Conservation (phyloP, 192 early-diverging fungal genomes). For the Lunasporangiospora selenospora region DNA sequence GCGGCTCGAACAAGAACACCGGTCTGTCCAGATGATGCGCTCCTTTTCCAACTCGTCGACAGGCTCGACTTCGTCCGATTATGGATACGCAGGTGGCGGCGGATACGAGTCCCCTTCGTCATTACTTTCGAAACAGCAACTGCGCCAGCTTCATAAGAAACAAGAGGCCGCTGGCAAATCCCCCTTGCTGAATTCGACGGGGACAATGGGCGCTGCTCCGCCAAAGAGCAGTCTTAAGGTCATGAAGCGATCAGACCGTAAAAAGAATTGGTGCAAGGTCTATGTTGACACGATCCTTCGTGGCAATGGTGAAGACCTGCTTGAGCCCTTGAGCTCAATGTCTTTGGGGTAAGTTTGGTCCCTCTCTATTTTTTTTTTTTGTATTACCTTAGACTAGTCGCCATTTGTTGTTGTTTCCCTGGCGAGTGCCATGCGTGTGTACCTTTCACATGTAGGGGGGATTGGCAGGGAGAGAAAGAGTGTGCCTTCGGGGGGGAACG, state of each 20-base stretch:
- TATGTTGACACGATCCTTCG: constrained; percentile 45
- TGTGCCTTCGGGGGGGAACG: no score
- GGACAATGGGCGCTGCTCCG: no score
- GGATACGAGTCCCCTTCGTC: constrained; percentile 4
- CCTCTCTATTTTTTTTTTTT: no score
- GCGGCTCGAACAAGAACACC: constrained; percentile 33
- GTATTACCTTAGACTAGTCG: no score
- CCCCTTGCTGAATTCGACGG: not conserved
- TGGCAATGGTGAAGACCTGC: constrained; percentile 27
- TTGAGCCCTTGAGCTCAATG: constrained; percentile 17
- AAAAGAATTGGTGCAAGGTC: constrained; percentile 46
- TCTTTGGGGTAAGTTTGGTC: constrained; percentile 21
- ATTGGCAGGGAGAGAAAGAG: no score
- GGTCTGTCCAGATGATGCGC: constrained; percentile 36
- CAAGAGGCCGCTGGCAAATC: constrained; percentile 20
- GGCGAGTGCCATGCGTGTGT: no score
- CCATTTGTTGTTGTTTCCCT: no score
- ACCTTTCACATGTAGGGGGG: no score
- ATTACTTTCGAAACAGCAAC: constrained; percentile 32
- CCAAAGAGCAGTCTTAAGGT: no score
- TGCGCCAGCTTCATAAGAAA: constrained; percentile 34
- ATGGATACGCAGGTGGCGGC: not conserved
- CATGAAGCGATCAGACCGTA: constrained; percentile 33
- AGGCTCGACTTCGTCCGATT: constrained; percentile 16
- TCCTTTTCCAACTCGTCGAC: constrained; percentile 31